Base-by-base conservation (phyloP, 331 rosid species). In the Stylosanthes scabra region DNA sequence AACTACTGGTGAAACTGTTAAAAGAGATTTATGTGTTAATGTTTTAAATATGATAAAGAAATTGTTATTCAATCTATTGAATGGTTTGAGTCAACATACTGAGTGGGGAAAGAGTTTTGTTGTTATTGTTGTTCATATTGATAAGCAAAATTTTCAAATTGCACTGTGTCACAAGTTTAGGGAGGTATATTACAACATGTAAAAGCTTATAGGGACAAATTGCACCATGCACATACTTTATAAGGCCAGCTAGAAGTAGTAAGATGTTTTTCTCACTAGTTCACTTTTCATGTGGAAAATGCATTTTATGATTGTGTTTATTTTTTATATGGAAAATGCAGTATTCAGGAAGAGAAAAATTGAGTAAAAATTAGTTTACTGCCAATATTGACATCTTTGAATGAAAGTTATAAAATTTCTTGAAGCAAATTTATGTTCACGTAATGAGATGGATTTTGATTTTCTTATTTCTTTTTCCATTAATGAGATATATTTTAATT, bases 321-420 rank as follows among this genome's bases (percentile, higher is more conserved):
- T 20, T 69, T 66, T 49, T 10, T 50, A n/a, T n/a, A n/a, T n/a
- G n/a, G n/a, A n/a, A n/a, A 68, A 41, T 39, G 37, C 37, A 11
- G 28, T 6, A 78, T 62, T 49, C 11, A 16, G 14, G 14, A 49
- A 56, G 44, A 64, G 40, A n/a, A 40, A 72, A 40, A n/a, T 8
- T 40, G 15, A 51, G 54, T 74, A 66, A 51, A 52, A 31, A 2
- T 31, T 31, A 31, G 37, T 3, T 31, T 31, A 4, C 27, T 45
- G 20, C 54, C 27, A 25, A 74, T 13, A 52, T 74, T 80, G 46
- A 9, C 50, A 40, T 40, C 15, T 46, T 59, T 2, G 37, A 41
- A 78, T 65, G 41, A 71, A 54, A n/a, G 37, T 41, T 41, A 45
- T n/a, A 47, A 51, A 16, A 0, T 28, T 47, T 72, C 65, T 57